Evolutionary conservation across 805 yeast species (phyloP).

Genomic region (Clavispora fructus): DNA sequence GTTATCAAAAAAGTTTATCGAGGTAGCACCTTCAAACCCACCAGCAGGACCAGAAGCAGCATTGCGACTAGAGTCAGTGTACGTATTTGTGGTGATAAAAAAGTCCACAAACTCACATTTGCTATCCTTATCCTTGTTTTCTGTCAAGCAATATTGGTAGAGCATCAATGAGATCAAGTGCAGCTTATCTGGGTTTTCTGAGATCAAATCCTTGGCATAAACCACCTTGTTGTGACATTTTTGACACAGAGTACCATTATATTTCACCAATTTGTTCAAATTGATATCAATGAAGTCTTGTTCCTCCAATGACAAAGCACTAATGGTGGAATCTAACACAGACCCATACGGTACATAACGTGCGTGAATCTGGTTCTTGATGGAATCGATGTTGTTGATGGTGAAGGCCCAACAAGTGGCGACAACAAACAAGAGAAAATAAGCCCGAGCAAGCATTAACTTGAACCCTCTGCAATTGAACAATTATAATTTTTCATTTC

Average conservation of each 20-base stretch:
- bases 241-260: slow-evolving; percentile 31
- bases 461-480: neutral
- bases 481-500: neutral
- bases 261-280: slow-evolving; percentile 21
- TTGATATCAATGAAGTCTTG: slow-evolving; percentile 25
- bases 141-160: slow-evolving; percentile 29
- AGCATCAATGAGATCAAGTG: slow-evolving; percentile 33
- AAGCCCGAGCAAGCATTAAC: neutral
- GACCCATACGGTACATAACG: slow-evolving; percentile 9
- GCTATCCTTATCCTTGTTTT: slow-evolving; percentile 23
- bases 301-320: slow-evolving; percentile 19
- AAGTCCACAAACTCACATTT: slow-evolving; percentile 34
- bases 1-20: slow-evolving; percentile 32
- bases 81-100: slow-evolving; percentile 31
- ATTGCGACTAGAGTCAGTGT: slow-evolving; percentile 12
- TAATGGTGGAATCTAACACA: slow-evolving; percentile 21
- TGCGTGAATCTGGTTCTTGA: slow-evolving; percentile 18
- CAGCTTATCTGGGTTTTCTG: slow-evolving; percentile 25
- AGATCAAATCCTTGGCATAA: slow-evolving; percentile 23
- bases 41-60: slow-evolving; percentile 18
- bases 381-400: slow-evolving; percentile 21
- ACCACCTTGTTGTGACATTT: slow-evolving; percentile 31
- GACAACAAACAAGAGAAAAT: slow-evolving; percentile 10
- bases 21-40: slow-evolving; percentile 16
- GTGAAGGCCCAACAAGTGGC: slow-evolving; percentile 13